Evolutionary conservation across 495 filamentous ascomycete genomes (phyloP).

Genomic region (Xylaria curta): DNA sequence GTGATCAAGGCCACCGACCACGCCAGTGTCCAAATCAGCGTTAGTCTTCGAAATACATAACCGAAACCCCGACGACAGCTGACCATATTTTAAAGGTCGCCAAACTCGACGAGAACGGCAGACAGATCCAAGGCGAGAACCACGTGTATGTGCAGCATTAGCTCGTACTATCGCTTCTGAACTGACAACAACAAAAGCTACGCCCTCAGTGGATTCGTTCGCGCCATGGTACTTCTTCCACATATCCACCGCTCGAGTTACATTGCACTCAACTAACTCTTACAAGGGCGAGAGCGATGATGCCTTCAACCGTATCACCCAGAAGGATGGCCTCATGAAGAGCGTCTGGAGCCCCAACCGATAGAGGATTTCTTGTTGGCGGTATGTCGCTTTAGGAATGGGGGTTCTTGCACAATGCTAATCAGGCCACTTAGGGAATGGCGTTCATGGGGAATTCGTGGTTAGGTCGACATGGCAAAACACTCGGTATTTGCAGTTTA

Average conservation of each 20-base stretch:
- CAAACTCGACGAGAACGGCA: constrained; percentile 90
- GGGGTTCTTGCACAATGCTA: neutral
- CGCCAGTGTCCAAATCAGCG: constrained; percentile 81
- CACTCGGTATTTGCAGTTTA: constrained; percentile 43
- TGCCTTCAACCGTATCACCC: constrained; percentile 90
- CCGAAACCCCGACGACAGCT: constrained; percentile 7
- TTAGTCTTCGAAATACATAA: constrained; percentile 57
- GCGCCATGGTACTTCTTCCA: constrained; percentile 71
- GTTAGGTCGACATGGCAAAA: constrained; percentile 44
- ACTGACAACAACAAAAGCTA: constrained; percentile 28
- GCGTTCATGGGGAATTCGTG: constrained; percentile 40
- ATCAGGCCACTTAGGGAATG: constrained; percentile 30
- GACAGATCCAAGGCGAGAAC: constrained; percentile 92
- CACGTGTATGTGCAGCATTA: constrained; percentile 68
- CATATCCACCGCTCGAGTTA: neutral
- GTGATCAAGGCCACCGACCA: constrained; percentile 99
- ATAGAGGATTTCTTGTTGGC: constrained; percentile 53
- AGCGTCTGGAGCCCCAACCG: constrained; percentile 90
- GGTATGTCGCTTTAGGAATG: constrained; percentile 32
- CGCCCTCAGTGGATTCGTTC: constrained; percentile 96
- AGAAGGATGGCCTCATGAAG: constrained; percentile 96
- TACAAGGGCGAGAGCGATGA: constrained; percentile 83
- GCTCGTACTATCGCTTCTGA: neutral
- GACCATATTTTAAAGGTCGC: constrained; percentile 29
- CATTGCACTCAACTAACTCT: neutral